phyloP scores from a whole-genome alignment of 371 early-diverging fungal genomes.

The Mucor mucedo region DNA sequence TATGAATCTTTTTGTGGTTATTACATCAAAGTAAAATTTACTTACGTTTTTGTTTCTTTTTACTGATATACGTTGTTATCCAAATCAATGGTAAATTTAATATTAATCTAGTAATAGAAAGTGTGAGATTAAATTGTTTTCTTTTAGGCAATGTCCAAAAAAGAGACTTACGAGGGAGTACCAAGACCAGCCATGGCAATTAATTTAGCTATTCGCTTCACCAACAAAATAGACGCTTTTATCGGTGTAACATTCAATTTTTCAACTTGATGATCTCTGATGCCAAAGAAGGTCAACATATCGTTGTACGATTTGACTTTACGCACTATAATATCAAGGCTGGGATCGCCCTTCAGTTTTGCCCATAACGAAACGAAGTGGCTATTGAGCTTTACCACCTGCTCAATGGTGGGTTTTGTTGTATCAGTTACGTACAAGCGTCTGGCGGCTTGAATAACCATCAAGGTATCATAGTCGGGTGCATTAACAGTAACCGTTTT shows the following conservation, averaged over 20 bases:
- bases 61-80: constrained; percentile 70
- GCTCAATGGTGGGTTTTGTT: constrained; percentile 70
- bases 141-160: neutral
- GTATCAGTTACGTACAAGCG: constrained; percentile 84
- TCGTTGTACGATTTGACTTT: constrained; percentile 86
- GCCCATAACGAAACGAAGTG: constrained; percentile 84
- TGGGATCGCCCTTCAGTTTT: constrained; percentile 74
- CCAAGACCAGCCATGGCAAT: constrained; percentile 76
- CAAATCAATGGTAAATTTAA: constrained; percentile 81
- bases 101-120: constrained; percentile 50
- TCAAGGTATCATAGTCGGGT: constrained; percentile 92
- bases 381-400: constrained; percentile 85
- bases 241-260: constrained; percentile 72
- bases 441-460: constrained; percentile 92
- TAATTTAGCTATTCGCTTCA: constrained; percentile 66
- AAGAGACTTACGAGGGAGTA: constrained; percentile 76
- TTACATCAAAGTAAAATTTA: neutral
- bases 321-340: constrained; percentile 63
- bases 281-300: constrained; percentile 84
- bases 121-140: neutral
- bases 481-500: constrained; percentile 90
- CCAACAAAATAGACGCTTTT: constrained; percentile 69
- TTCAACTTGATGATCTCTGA: constrained; percentile 95
- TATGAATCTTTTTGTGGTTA: no score
- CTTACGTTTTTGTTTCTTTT: constrained; percentile 75